Conservation (phyloP, 2,329 filamentous ascomycete species). For the Penicillium janthinellum region DNA sequence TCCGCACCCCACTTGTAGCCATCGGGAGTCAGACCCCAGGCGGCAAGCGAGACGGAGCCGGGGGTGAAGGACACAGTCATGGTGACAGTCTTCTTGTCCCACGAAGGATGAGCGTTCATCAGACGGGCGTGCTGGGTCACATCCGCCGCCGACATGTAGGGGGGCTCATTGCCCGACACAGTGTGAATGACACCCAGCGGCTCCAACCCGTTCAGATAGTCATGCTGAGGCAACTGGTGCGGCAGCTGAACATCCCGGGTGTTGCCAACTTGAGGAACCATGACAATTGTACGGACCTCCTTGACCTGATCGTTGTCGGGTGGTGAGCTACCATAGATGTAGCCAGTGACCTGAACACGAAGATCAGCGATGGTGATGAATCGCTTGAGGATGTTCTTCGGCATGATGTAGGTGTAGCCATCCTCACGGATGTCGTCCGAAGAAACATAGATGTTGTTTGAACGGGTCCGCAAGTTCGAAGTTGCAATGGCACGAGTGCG, state of each 20-base stretch:
- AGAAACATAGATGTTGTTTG: slow-evolving; percentile 99
- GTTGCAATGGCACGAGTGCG: slow-evolving; percentile 94
- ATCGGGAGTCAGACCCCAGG: slow-evolving; percentile 87
- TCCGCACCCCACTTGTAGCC: slow-evolving; percentile 97
- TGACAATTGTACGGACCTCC: slow-evolving; percentile 93
- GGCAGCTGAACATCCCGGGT: slow-evolving; percentile 90
- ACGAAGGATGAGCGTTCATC: slow-evolving; percentile 76
- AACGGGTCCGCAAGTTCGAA: slow-evolving; percentile 86
- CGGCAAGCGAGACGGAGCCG: slow-evolving; percentile 89
- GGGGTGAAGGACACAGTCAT: slow-evolving; percentile 97
- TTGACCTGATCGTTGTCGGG: slow-evolving; percentile 96
- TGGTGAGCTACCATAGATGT: slow-evolving; percentile 89
- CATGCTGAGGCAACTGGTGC: slow-evolving; percentile 86
- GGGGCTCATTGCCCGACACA: slow-evolving; percentile 87
- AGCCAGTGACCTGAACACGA: slow-evolving; percentile 93
- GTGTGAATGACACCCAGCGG: slow-evolving; percentile 95
- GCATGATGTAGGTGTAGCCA: slow-evolving; percentile 95
- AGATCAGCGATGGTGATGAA: slow-evolving; percentile 98
- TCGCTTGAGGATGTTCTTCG: slow-evolving; percentile 96
- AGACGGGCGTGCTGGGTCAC: slow-evolving; percentile 92
- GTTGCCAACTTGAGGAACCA: slow-evolving; percentile 95
- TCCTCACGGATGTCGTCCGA: slow-evolving; percentile 91
- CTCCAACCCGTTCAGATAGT: slow-evolving; percentile 83
- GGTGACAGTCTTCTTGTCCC: slow-evolving; percentile 90
- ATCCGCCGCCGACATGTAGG: slow-evolving; percentile 94